Base-by-base conservation (phyloP, 2,329 filamentous ascomycete species). In the Aspergillus phoenicis region DNA sequence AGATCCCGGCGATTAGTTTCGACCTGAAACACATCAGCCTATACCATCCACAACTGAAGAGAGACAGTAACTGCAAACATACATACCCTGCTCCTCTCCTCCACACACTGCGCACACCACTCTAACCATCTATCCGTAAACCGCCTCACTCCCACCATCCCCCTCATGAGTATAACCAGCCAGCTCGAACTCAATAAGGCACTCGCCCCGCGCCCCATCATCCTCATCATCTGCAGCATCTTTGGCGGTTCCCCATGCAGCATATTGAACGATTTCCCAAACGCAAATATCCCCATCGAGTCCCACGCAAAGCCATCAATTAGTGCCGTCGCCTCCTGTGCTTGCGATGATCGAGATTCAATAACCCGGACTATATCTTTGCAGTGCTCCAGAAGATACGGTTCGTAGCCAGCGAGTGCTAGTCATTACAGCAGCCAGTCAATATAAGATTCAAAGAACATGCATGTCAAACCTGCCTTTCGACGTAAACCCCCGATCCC, bases 401-500 rank as follows among this genome's bases (percentile, higher is more conserved):
- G 58, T 26, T 63, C 58, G 24, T 60, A 60, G 2, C 58, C 58
- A 10, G 43, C 53, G 15, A 63, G 17, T 33, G 58, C 58, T 58
- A 36, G 30, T 36, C 33, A 20, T 8, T 2, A 39, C 30, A 39
- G 20, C 20, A 54, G 54, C 47, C 2, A 4, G 28, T 10, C 20
- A 11, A 38, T 52, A 0, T 3, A 20, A 10, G 10, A 2, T 20
- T 20, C 20, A 20, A 2, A 20, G 20, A 20, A 13, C 8, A 33
- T 8, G 24, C 2, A 17, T 7, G 13, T 22, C 20, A 24, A 10
- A 30, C 4, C 38, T 48, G 58, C 61, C 58, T 55, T 41, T 30
- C 15, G 58, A 43, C 38, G 26, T 58, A n/a, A 62, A 62, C 20
- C 41, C 61, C n/a, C 51, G 53, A 52, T 63, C 61, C 61, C 61